phyloP scores from a whole-genome alignment of 1,139 yeast species.

The Sugiyamaella japonica region DNA sequence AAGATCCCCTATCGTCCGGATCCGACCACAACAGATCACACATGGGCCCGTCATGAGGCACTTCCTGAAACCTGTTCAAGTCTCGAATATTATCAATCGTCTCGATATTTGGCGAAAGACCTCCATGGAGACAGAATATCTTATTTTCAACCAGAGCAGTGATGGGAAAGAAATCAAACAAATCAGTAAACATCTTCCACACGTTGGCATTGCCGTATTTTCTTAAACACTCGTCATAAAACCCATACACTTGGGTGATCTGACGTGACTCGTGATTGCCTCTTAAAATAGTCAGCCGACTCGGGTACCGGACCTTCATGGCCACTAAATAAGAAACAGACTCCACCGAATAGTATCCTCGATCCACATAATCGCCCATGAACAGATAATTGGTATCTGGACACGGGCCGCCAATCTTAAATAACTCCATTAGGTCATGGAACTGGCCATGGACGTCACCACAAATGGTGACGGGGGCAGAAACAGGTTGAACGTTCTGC shows the following conservation, averaged over 20 bases:
- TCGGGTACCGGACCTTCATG: conserved; percentile 89
- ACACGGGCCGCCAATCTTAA: conserved; percentile 84
- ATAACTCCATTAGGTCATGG: conserved; percentile 87
- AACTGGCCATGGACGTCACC: conserved; percentile 98
- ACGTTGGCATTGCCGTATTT: conserved; percentile 95
- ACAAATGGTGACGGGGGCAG: conserved; percentile 96
- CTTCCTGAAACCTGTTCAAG: conserved; percentile 89
- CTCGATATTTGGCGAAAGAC: conserved; percentile 89
- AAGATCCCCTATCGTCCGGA: conserved; percentile 93
- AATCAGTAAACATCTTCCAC: conserved; percentile 76
- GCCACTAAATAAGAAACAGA: conserved; percentile 75
- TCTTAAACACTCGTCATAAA: conserved; percentile 94
- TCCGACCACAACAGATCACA: conserved; percentile 97
- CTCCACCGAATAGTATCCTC: conserved; percentile 96
- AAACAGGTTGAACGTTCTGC: conserved; percentile 91
- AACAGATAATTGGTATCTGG: conserved; percentile 80
- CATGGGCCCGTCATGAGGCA: conserved; percentile 99
- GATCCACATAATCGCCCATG: conserved; percentile 92
- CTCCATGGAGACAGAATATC: conserved; percentile 95
- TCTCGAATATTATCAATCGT: conserved; percentile 86
- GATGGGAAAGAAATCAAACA: conserved; percentile 90
- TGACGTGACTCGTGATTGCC: conserved; percentile 98
- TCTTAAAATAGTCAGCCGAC: conserved; percentile 85
- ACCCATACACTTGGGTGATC: conserved; percentile 96
- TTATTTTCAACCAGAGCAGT: conserved; percentile 86